These are phyloP conservation scores for Malus hybrid DNA, from an alignment of 331 rosid species.

Conservation along the genomic window DNA sequence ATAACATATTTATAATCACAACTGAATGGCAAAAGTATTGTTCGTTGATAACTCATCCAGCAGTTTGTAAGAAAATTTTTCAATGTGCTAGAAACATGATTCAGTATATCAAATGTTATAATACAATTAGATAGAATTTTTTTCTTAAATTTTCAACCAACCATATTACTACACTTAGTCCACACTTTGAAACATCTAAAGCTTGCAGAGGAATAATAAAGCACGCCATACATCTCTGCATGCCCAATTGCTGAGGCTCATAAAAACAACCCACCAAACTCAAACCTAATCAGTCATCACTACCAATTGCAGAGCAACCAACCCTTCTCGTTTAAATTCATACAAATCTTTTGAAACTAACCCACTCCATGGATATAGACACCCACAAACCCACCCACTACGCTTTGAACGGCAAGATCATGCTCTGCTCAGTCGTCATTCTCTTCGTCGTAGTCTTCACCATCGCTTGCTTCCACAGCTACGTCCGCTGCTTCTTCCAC, in stretches of 20 bases:
- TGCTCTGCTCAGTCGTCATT: conserved; percentile 37
- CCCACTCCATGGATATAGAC: neutral
- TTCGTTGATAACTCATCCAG: too few species aligned
- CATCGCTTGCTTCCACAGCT: conserved; percentile 23
- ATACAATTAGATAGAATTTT: too few species aligned
- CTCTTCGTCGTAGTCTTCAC: conserved; percentile 26
- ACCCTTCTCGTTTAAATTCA: neutral
- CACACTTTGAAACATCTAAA: too few species aligned
- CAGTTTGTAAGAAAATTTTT: too few species aligned
- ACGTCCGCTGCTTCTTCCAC: conserved; percentile 10
- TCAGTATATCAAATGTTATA: too few species aligned
- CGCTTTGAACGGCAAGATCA: conserved; percentile 34
- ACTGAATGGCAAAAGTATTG: too few species aligned
- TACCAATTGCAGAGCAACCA: neutral
- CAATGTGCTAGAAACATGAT: fast-evolving
- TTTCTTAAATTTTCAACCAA: too few species aligned
- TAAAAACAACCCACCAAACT: neutral
- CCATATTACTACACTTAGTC: too few species aligned
- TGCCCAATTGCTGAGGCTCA: neutral
- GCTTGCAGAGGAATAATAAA: neutral
- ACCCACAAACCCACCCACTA: conserved; percentile 5
- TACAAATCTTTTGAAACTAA: too few species aligned
- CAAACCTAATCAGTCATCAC: neutral
- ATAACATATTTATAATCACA: too few species aligned
- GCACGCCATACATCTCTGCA: neutral